Evolutionary conservation across 164 flowering plant genomes (phyloP).

Genomic region (Aristolochia fimbriata): DNA sequence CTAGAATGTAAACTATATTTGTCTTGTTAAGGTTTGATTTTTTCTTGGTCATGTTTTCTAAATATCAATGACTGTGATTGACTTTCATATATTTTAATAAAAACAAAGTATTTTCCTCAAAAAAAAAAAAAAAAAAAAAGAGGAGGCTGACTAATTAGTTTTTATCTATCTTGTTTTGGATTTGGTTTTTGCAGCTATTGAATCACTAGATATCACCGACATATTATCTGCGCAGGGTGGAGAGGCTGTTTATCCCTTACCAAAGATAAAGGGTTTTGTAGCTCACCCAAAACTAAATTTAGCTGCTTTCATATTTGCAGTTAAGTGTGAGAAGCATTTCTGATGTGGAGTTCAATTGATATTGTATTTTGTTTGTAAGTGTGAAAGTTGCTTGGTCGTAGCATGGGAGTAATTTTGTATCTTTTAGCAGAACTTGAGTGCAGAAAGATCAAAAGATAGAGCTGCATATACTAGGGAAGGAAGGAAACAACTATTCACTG

Average conservation of each 20-base stretch:
- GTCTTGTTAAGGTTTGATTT: background rate
- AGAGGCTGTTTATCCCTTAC: constrained; percentile 90
- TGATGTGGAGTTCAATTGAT: background rate
- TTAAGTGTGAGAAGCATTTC: constrained; percentile 28
- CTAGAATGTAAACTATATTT: background rate
- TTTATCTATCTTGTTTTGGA: background rate
- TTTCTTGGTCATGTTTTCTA: background rate
- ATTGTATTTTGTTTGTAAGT: constrained; percentile 2
- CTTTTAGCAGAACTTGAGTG: constrained; percentile 42
- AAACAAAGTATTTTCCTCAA: too few species aligned
- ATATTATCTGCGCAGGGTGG: constrained; percentile 92
- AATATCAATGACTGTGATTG: too few species aligned
- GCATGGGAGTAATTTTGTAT: too few species aligned
- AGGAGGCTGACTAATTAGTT: background rate
- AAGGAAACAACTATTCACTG: constrained; percentile 91
- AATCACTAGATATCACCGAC: constrained; percentile 79
- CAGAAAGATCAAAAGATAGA: constrained; percentile 56
- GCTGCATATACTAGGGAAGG: constrained; percentile 94
- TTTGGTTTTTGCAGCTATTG: constrained; percentile 54
- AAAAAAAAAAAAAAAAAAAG: too few species aligned
- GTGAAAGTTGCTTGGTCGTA: background rate
- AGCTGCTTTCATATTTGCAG: constrained; percentile 80
- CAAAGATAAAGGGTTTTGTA: constrained; percentile 65
- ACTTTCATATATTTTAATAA: too few species aligned
- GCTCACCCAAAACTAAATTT: constrained; percentile 84